A percentile compares a stretch with the other conserved stretches of the same genome.
These are phyloP conservation scores for Rubia balearica DNA, from an alignment of 305 asterid genomes.

Conservation along the genomic window DNA sequence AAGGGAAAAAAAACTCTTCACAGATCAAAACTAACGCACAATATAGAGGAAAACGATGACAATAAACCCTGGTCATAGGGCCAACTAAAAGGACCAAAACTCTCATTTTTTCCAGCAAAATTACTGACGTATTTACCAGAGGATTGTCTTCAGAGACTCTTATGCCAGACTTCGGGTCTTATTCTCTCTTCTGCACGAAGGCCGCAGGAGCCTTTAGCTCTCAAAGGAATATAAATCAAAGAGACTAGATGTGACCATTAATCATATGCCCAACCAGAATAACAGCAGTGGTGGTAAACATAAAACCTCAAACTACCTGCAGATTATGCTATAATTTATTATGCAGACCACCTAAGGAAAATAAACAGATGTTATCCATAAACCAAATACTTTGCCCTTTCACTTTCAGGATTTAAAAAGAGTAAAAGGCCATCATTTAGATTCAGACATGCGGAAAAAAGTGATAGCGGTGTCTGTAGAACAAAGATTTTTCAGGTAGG, in stretches of 20 bases:
- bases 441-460: background rate
- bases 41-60: too few species aligned
- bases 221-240: background rate
- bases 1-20: too few species aligned
- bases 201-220: background rate
- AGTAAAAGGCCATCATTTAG: background rate
- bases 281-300: background rate
- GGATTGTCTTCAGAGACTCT: background rate
- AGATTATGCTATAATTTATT: background rate
- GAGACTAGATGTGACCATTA: background rate
- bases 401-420: background rate
- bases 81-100: background rate
- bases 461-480: background rate
- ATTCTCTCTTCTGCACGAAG: background rate
- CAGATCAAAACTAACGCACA: too few species aligned
- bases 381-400: slow-evolving; percentile 1
- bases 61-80: background rate
- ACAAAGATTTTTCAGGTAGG: background rate
- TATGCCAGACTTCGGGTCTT: background rate
- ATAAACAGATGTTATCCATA: background rate
- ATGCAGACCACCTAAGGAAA: background rate
- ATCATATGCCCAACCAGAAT: background rate
- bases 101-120: background rate
- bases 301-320: background rate
- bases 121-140: background rate